Base-by-base conservation (phyloP, 345 rosid species). In the Cardamine occulta region DNA sequence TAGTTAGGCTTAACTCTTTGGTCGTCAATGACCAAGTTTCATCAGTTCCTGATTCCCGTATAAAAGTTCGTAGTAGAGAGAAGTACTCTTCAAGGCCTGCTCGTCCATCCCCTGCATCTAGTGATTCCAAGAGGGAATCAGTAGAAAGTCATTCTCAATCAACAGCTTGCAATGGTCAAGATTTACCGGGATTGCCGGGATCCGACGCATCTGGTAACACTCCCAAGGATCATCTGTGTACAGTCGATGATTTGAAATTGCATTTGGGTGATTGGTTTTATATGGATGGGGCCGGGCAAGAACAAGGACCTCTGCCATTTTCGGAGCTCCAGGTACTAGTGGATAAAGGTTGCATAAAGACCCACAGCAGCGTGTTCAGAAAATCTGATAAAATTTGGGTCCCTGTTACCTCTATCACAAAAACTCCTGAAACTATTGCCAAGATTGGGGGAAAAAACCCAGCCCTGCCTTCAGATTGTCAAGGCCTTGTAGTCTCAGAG, bases 241-340 rank as follows among this genome's bases (percentile, higher is more conserved):
- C 90, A 24, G 84, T 80, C 48, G 86, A 87, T 55, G 96, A 96
- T 75, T 77, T 96, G 77, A 93, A 87, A 69, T 78, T 96, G 85
- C 93, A 91, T 77, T 81, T 89, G 80, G 99, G 99, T 76, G 96
- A 96, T 57, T 96, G 99, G 99, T 96, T 86, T 81, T 93, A 87
- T 81, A 79, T 87, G 84, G 98, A 96, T 84, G 96, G 97, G 59
- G 80, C 91, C 65, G 99, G 99, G 74, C 93, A 85, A 84, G 98
- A 90, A 82, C 90, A 72, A 72, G 99, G 98, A 59, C 98, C 99
- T 62, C 80, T 65, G 48, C 85, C 89, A 34, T 87, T 87, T 86
- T 81, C 87, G 12, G 94, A 84, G 80, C 89, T 96, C 59, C 97
- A 88, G 80, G 77, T 74, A 56, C 73, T 96, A 82, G 91, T 83